phyloP scores from a whole-genome alignment of 2,329 filamentous ascomycete species.

The Aaosphaeria pasadenensis region DNA sequence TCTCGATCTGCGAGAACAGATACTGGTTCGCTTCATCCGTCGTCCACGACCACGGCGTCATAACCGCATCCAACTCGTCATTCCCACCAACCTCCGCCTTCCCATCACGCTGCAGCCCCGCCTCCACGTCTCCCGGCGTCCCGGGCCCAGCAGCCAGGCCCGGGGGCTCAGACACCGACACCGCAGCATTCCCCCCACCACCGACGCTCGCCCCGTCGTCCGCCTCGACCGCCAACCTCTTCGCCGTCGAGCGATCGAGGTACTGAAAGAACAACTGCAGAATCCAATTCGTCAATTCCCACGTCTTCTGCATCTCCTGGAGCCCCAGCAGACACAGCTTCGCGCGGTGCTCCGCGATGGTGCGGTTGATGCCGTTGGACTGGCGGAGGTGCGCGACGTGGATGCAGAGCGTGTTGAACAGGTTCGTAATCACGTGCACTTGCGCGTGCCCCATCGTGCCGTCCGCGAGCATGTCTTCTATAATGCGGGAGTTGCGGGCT shows the following conservation, averaged over 20 bases:
- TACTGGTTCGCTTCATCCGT: constrained; percentile 29
- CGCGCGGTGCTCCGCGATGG: constrained; percentile 48
- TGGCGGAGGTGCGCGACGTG: constrained; percentile 45
- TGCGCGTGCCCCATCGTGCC: constrained; percentile 45
- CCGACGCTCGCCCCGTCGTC: constrained; percentile 18
- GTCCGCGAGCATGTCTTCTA: constrained; percentile 48
- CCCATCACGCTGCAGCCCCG: neutral
- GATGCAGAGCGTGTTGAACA: constrained; percentile 49
- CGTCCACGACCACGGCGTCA: constrained; percentile 24
- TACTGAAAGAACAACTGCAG: constrained; percentile 50
- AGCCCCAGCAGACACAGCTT: constrained; percentile 48
- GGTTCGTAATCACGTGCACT: constrained; percentile 48
- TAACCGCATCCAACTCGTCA: neutral
- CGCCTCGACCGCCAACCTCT: constrained; percentile 30
- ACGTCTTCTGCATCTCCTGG: constrained; percentile 49
- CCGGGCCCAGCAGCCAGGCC: neutral
- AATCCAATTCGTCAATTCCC: constrained; percentile 51
- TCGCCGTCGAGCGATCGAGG: constrained; percentile 45
- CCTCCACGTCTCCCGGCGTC: neutral
- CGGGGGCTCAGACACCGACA: neutral
- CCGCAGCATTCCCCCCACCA: neutral
- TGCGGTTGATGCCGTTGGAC: constrained; percentile 36
- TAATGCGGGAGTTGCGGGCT: constrained; percentile 44
- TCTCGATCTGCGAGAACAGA: constrained; percentile 29
- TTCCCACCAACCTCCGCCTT: neutral